Conservation (phyloP, 2,329 filamentous ascomycete species). For the Alternaria solani region DNA sequence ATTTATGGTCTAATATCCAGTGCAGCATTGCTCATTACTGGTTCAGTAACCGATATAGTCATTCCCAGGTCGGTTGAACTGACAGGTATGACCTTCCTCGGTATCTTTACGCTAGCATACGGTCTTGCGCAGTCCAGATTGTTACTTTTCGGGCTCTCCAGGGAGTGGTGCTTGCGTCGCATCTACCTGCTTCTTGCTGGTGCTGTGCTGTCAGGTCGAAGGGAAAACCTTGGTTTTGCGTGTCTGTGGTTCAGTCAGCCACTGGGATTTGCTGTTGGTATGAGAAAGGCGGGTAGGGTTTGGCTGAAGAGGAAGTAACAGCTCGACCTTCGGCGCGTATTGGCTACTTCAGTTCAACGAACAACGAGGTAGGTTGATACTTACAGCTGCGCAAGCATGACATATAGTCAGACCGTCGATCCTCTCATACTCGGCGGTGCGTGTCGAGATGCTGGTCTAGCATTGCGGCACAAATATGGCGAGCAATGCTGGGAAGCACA, state of each 20-base stretch:
- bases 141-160: conserved; percentile 57
- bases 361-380: not conserved
- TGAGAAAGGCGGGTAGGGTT: conserved; percentile 60
- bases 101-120: conserved; percentile 55
- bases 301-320: conserved; percentile 37
- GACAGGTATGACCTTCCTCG: conserved; percentile 53
- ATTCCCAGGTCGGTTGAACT: conserved; percentile 51
- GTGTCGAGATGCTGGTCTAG: not conserved
- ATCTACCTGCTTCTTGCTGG: conserved; percentile 54
- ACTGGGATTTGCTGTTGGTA: conserved; percentile 60
- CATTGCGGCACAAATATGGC: not conserved
- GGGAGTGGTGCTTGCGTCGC: conserved; percentile 58
- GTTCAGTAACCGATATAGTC: too few relatives aligned
- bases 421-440: not conserved
- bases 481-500: not conserved
- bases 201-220: conserved; percentile 33
- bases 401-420: not conserved
- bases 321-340: not conserved
- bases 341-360: not conserved
- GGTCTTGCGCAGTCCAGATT: conserved; percentile 55
- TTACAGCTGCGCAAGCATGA: not conserved
- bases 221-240: conserved; percentile 45
- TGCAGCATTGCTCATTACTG: conserved; percentile 56
- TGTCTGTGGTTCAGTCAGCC: conserved; percentile 58
- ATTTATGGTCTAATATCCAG: conserved; percentile 55